Conservation (phyloP, 441 rosid genomes). For the Populus hybrid region DNA sequence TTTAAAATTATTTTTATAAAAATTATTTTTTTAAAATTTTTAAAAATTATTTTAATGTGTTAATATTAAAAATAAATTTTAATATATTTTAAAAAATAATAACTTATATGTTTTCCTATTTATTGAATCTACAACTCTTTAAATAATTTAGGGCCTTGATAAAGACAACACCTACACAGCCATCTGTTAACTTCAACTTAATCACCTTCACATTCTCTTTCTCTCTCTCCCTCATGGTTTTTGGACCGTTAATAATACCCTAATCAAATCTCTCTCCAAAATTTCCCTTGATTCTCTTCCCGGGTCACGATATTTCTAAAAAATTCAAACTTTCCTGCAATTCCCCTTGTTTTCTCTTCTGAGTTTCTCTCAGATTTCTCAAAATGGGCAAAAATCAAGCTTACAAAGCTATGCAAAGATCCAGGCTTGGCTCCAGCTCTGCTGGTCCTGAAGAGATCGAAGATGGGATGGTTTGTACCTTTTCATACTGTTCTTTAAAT, state of each 20-base stretch:
- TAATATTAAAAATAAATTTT: no score
- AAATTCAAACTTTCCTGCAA: neutral
- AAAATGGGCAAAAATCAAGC: constrained; percentile 96
- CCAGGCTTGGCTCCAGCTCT: constrained; percentile 82
- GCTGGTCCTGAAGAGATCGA: constrained; percentile 83
- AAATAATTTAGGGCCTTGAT: no score
- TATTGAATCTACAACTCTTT: neutral
- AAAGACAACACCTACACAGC: neutral
- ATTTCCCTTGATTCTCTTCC: constrained; percentile 6
- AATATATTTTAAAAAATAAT: no score
- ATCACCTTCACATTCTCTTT: neutral
- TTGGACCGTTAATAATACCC: constrained; percentile 31
- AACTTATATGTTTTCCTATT: no score
- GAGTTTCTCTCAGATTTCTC: constrained; percentile 24
- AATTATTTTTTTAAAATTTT: no score
- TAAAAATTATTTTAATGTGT: no score
- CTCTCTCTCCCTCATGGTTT: constrained; percentile 9
- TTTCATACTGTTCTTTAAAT: constrained; percentile 40
- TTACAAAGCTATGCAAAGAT: constrained; percentile 98
- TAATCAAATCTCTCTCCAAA: neutral
- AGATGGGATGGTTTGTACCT: constrained; percentile 99
- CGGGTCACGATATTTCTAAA: constrained; percentile 10
- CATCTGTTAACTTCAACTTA: neutral
- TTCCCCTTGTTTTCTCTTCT: constrained; percentile 16
- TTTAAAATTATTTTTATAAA: no score